Percentiles rank a stretch among this genome's conserved stretches.
Conservation (phyloP, 805 yeast species). For the Alloascoidea hylecoeti region DNA sequence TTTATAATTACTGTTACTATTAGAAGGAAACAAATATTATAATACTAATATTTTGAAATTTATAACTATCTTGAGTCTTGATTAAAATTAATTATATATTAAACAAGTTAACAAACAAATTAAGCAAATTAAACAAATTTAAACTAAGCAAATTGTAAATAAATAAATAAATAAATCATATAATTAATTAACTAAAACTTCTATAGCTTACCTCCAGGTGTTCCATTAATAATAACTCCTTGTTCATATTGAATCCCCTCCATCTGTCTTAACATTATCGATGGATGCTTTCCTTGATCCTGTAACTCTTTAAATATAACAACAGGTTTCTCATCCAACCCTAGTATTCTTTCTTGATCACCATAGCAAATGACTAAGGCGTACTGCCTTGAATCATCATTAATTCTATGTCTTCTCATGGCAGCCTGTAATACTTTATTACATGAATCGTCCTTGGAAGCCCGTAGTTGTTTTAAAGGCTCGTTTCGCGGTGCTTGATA, state of each 20-base stretch:
- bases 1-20: too few species aligned
- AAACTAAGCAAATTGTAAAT: too few species aligned
- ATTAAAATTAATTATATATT: too few species aligned
- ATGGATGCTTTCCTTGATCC: constrained; percentile 78
- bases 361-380: constrained; percentile 85
- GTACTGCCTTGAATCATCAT: constrained; percentile 77
- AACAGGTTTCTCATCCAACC: constrained; percentile 81
- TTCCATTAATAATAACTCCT: background rate
- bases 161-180: too few species aligned
- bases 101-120: too few species aligned
- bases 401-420: constrained; percentile 69
- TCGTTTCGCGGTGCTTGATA: constrained; percentile 22
- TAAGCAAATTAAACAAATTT: too few species aligned
- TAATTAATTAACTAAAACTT: too few species aligned
- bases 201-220: background rate
- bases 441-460: constrained; percentile 86
- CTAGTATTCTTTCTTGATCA: constrained; percentile 74
- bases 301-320: constrained; percentile 70
- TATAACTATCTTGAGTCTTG: too few species aligned
- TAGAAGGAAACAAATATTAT: too few species aligned
- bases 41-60: too few species aligned
- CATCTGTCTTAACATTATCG: constrained; percentile 80
- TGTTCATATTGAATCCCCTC: constrained; percentile 22
- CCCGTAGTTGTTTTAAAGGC: constrained; percentile 71
- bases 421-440: constrained; percentile 79